Evolutionary conservation across 345 rosid genomes (phyloP).

Genomic region (Lepidium africanum): DNA sequence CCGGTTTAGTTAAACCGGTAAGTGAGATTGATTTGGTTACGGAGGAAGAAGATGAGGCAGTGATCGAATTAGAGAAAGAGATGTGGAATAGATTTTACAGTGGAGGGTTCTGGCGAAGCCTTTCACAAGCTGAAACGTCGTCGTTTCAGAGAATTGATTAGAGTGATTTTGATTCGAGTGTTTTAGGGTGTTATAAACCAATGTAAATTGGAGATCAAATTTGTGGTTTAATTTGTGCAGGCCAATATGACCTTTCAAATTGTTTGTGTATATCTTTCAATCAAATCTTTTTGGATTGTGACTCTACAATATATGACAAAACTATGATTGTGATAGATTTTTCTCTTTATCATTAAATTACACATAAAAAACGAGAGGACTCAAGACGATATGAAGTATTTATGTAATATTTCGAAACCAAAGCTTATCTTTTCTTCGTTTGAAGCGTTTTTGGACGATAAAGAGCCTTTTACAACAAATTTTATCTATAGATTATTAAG

Average conservation of each 20-base stretch:
- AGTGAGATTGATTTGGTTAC: conserved; percentile 3
- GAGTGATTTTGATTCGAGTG: neutral
- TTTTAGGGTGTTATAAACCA: neutral
- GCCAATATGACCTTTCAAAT: neutral
- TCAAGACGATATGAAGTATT: too few relatives aligned
- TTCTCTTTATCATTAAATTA: neutral
- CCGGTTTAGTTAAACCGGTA: neutral
- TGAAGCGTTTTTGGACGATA: too few relatives aligned
- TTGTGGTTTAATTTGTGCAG: neutral
- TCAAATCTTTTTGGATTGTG: neutral
- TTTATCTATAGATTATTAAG: neutral
- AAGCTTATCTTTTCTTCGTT: neutral
- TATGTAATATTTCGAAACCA: neutral
- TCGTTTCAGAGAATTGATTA: neutral
- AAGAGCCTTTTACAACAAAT: too few relatives aligned
- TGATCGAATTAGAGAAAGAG: conserved; percentile 40
- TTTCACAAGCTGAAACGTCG: conserved; percentile 33
- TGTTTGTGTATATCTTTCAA: neutral
- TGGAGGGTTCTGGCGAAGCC: conserved; percentile 64
- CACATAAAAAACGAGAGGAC: neutral
- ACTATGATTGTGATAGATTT: neutral
- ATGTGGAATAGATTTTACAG: conserved; percentile 52
- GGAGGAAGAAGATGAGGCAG: conserved; percentile 29
- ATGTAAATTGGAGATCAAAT: neutral
- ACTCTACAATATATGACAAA: neutral